Evolutionary conservation across 495 filamentous ascomycete species (phyloP), one percentile per base, ranked within the genome.

Genomic region (Penicillium bialowiezense): DNA sequence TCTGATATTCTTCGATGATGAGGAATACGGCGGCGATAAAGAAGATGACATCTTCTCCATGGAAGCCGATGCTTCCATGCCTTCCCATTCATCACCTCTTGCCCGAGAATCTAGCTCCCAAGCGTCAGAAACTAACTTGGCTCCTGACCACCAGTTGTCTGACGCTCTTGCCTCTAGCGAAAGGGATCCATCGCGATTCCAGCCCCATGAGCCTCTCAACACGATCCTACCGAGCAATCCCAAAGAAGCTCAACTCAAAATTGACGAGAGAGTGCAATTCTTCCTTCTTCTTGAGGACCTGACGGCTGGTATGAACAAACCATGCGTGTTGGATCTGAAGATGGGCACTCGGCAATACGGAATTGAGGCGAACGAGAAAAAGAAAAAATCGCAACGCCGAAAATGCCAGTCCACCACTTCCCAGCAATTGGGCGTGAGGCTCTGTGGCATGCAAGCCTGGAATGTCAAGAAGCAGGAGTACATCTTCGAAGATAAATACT

Each of bases 281-380:
- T 98, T 98, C 67, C 76, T 98, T 7, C 77, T 98, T 0, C 74
- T 98, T n/a, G 93, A 98, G 69, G 93, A 98, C 63, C 80, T 98
- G 23, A 98, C 93, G 2, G 89, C 93, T 5, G 93, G 93, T 28
- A 97, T 98, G 92, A 89, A 88, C 61, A 85, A 87, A 26, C 93
- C 93, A 10, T 97, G 93, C 68, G 93, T 97, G 33, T 85, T 98
- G 57, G 93, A 98, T 67, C 75, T 98, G 50, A 98, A 98, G 67
- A 98, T 98, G 93, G 93, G 93, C 9, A 98, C 93, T n/a, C 84
- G 93, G 3, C 93, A 98, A 64, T 97, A 97, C 67, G 93, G 93
- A 12, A 80, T 97, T n/a, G 91, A 97, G 51, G 93, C 93, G 7
- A 81, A 78, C 41, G 85, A 91, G 33, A 91, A 93, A 70, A 98